Base-by-base conservation (phyloP, 305 asterid genomes). In the Striga hermonthica region DNA sequence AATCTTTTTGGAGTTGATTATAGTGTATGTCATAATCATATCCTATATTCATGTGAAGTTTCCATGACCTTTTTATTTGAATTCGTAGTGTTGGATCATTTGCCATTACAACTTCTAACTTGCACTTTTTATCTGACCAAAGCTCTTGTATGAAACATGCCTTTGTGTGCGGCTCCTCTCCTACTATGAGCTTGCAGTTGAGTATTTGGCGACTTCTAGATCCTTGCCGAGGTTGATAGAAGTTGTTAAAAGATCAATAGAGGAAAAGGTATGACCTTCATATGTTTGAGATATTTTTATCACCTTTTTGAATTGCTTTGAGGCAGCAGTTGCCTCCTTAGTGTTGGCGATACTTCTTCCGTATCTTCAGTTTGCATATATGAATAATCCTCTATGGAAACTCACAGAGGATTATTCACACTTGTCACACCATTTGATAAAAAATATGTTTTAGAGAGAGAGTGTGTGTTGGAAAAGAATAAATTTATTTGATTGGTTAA, bases 71-170 rank as follows among this genome's bases (percentile, higher is more conserved):
- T 36, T 62, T 13, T 22, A 35, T 52, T n/a, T 15, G 3, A 15
- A 52, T n/a, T 4, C 60, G 13, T 54, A 49, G 6, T 62, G 34
- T 49, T 45, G 36, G 16, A 57, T 70, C 9, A 35, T 66, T 61
- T 71, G 40, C 64, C 62, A 9, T 16, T 43, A 45, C 62, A 57
- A 50, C 69, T 56, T 56, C 44, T 60, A 72, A 60, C 64, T 28
- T 35, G 57, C 54, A 12, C 58, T 38, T 67, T 60, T 55, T 56
- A 57, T 61, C 73, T 64, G 63, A 67, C 73, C n/a, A 91, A n/a
- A n/a, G 95, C 96, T 88, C 64, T 87, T 91, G n/a, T 91, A 91
- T 39, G 97, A 88, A 80, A 88, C 96, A 62, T 83, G 98, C 68
- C 87, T 88, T n/a, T 91, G 95, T 62, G 75, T 88, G 45, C 88